A percentile compares a stretch with the other conserved stretches of the same genome.
phyloP scores from a whole-genome alignment of 2,329 filamentous ascomycete species.

The Colletotrichum sp. region DNA sequence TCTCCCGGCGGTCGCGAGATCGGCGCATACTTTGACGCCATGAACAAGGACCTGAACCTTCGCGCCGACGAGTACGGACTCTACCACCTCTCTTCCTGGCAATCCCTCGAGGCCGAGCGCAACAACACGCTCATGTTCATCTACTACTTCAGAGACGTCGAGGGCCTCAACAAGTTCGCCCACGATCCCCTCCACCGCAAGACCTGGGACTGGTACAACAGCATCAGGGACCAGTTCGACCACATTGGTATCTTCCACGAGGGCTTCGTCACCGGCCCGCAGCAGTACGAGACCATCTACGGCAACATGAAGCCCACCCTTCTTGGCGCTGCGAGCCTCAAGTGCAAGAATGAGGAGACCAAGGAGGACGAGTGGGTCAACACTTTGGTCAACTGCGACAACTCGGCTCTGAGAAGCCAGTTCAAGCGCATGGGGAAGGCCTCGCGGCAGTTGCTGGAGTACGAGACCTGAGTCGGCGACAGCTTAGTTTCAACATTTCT shows the following conservation, averaged over 20 bases:
- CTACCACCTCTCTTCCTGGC: constrained; percentile 48
- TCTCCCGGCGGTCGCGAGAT: constrained; percentile 48
- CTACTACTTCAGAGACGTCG: constrained; percentile 56
- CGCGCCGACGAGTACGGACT: constrained; percentile 51
- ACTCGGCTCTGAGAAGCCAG: constrained; percentile 37
- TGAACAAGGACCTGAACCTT: constrained; percentile 38
- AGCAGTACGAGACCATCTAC: constrained; percentile 58
- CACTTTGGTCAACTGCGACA: constrained; percentile 36
- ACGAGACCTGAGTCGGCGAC: background rate
- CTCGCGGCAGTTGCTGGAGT: background rate
- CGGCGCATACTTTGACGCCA: constrained; percentile 38
- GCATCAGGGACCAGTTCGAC: constrained; percentile 34
- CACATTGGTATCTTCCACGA: constrained; percentile 61
- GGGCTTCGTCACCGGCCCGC: constrained; percentile 49
- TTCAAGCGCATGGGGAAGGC: constrained; percentile 32
- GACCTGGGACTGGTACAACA: constrained; percentile 53
- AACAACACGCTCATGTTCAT: constrained; percentile 45
- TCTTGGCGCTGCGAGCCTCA: constrained; percentile 34
- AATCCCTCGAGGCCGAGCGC: constrained; percentile 37
- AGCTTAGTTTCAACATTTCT: background rate
- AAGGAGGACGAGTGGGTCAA: constrained; percentile 35
- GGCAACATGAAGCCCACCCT: constrained; percentile 44
- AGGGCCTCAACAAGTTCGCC: constrained; percentile 57
- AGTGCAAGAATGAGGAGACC: constrained; percentile 23
- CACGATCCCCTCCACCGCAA: constrained; percentile 51